Evolutionary conservation across 106 monocot genomes (phyloP).

Genomic region (Dendrobium huoshanense): DNA sequence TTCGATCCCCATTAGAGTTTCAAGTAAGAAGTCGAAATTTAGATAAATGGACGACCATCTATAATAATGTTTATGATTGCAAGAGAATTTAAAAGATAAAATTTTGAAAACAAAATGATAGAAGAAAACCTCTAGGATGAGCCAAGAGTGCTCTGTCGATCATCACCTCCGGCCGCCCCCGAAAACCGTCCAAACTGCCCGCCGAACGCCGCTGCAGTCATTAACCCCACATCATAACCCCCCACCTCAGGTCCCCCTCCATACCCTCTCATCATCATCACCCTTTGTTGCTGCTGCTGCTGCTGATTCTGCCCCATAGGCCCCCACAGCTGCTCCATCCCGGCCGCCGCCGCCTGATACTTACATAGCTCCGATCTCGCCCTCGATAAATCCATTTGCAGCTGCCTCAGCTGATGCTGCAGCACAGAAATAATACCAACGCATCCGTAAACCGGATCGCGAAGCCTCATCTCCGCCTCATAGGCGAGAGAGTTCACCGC

Average conservation of each 20-base stretch:
- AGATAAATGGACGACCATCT: too few species aligned
- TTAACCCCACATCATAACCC: neutral
- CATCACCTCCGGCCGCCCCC: neutral
- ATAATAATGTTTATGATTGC: too few species aligned
- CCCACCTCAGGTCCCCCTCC: neutral
- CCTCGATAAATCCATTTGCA: slow-evolving; percentile 60
- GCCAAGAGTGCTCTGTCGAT: neutral
- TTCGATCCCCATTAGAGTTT: too few species aligned
- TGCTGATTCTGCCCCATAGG: neutral
- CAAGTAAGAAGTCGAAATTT: too few species aligned
- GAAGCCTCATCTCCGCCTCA: slow-evolving; percentile 78
- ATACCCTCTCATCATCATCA: neutral
- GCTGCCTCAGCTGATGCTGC: slow-evolving; percentile 73
- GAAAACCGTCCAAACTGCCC: slow-evolving; percentile 3
- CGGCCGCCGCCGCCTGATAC: slow-evolving; percentile 21
- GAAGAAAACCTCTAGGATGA: neutral
- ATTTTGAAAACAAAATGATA: too few species aligned
- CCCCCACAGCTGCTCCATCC: neutral
- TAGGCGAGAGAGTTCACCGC: slow-evolving; percentile 87
- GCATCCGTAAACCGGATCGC: slow-evolving; percentile 84
- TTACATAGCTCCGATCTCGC: slow-evolving; percentile 68
- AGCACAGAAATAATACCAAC: slow-evolving; percentile 84
- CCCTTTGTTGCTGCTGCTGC: slow-evolving; percentile 3
- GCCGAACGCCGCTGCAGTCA: neutral
- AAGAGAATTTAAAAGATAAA: too few species aligned